Conservation (phyloP, 2,329 filamentous ascomycete genomes). For the Tolypocladium inflatum region DNA sequence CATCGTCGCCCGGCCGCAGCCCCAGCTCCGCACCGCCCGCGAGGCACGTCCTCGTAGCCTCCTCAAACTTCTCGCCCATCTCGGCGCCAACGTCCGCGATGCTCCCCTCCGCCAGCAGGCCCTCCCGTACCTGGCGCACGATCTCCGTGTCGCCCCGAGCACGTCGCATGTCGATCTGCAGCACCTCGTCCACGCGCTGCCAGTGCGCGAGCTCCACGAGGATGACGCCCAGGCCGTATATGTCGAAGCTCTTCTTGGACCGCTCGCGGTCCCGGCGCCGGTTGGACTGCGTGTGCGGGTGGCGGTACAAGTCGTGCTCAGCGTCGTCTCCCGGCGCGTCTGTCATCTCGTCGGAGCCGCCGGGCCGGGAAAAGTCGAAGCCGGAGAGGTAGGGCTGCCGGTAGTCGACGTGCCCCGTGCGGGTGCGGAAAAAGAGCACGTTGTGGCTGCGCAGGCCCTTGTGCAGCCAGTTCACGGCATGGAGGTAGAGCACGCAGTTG, state of each 20-base stretch:
- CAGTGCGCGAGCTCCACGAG: conserved; percentile 46
- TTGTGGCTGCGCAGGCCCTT: conserved; percentile 47
- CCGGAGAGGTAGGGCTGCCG: conserved; percentile 36
- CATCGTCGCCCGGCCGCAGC: conserved; percentile 25
- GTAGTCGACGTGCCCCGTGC: conserved; percentile 23
- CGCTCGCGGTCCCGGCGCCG: conserved; percentile 19
- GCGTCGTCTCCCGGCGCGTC: conserved; percentile 35
- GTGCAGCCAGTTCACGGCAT: conserved; percentile 48
- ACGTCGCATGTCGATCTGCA: conserved; percentile 26
- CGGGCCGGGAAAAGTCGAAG: conserved; percentile 46
- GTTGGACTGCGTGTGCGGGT: conserved; percentile 31
- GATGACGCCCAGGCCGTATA: conserved; percentile 43
- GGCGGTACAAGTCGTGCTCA: conserved; percentile 39
- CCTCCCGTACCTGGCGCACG: conserved; percentile 23
- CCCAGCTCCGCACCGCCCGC: conserved; percentile 26
- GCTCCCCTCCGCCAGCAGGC: conserved; percentile 18
- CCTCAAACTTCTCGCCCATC: conserved; percentile 30
- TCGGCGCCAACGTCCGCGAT: conserved; percentile 24
- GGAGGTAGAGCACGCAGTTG: conserved; percentile 43
- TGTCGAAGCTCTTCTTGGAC: conserved; percentile 40
- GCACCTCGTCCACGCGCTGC: conserved; percentile 33
- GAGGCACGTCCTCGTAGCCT: conserved; percentile 26
- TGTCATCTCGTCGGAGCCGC: conserved; percentile 38
- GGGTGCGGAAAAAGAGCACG: conserved; percentile 38
- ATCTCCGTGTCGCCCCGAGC: conserved; percentile 25